Evolutionary conservation across 2,329 filamentous ascomycete genomes (phyloP).

Genomic region (Pyrenochaeta sp.): DNA sequence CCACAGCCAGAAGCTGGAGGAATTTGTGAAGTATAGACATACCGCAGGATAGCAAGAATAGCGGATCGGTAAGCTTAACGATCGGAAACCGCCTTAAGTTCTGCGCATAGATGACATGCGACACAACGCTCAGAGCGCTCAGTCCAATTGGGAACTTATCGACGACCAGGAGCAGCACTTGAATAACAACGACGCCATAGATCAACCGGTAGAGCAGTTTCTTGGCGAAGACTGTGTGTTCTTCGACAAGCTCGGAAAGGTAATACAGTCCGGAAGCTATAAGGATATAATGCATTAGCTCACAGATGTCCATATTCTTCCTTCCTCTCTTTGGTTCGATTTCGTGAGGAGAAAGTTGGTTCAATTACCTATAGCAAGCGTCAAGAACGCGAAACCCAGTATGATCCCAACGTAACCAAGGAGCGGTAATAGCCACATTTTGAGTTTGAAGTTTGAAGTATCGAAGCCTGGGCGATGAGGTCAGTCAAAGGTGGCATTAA

Average conservation of each 20-base stretch:
- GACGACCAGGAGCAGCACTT: slow-evolving; percentile 77
- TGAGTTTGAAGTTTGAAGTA: slow-evolving; percentile 31
- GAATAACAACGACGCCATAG: slow-evolving; percentile 78
- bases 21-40: slow-evolving; percentile 41
- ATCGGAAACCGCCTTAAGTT: slow-evolving; percentile 81
- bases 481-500: slow-evolving; percentile 38
- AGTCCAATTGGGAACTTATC: slow-evolving; percentile 85
- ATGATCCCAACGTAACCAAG: slow-evolving; percentile 88
- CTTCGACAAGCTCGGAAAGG: slow-evolving; percentile 95
- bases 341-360: background rate
- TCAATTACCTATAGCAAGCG: slow-evolving; percentile 81
- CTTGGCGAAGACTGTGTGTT: slow-evolving; percentile 93
- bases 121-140: slow-evolving; percentile 77
- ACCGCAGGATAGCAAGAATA: slow-evolving; percentile 87
- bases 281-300: slow-evolving; percentile 2
- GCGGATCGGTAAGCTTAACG: slow-evolving; percentile 85
- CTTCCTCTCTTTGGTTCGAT: background rate
- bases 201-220: slow-evolving; percentile 86
- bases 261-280: slow-evolving; percentile 97
- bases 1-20: background rate
- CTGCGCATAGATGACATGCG: slow-evolving; percentile 85
- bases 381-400: slow-evolving; percentile 92
- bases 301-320: background rate
- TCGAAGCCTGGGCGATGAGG: slow-evolving; percentile 30
- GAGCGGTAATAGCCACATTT: slow-evolving; percentile 95